Evolutionary conservation across 371 early-diverging fungal genomes (phyloP), one percentile per base, ranked within the genome.

Genomic region (Dichotomocladium elegans): DNA sequence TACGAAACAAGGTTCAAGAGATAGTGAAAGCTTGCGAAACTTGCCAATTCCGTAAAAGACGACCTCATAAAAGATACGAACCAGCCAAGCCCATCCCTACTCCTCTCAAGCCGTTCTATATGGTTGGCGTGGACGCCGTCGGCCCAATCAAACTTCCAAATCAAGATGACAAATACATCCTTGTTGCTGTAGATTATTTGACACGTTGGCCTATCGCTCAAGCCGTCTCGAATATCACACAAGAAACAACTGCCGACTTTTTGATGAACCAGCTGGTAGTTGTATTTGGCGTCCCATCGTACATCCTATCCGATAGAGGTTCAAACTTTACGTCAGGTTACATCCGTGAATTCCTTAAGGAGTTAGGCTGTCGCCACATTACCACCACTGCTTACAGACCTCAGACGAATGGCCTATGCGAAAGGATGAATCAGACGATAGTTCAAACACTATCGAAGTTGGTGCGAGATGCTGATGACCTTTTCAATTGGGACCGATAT

Each of bases 351-450:
- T 46, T 63, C 21, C 43, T 63, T 0, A 41, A 21, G 26, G 14
- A 24, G 0, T 15, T 75, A 0, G 57, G 58, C 3, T 63, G 65
- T n/a, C 31, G 24, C 12, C 62, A 55, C 22, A 15, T 50, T 0
- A 48, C 52, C 12, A 61, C 61, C 12, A 61, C 70, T 1, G 60
- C 63, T 11, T 57, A 58, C 44, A 14, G 63, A 26, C 72, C 66
- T 0, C 63, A 71, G 46, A 54, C 55, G 0, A 72, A 68, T 58
- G 69, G 70, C 0, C 34, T 61, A 6, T 63, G 63, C 2, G 67
- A 79, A 53, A 34, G 75, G 10, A 53, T 67, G 37, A 74, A 70
- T 40, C 45, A 60, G 31, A 68, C 57, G 0, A 10, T 61, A 0
- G 55, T 52, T 0, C 29, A 54, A 7, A 34, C 33, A 0, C 21